A percentile compares a stretch with the other conserved stretches of the same genome.
Conservation (phyloP, 176 grass and related monocot species). For the Eleusine indica region DNA sequence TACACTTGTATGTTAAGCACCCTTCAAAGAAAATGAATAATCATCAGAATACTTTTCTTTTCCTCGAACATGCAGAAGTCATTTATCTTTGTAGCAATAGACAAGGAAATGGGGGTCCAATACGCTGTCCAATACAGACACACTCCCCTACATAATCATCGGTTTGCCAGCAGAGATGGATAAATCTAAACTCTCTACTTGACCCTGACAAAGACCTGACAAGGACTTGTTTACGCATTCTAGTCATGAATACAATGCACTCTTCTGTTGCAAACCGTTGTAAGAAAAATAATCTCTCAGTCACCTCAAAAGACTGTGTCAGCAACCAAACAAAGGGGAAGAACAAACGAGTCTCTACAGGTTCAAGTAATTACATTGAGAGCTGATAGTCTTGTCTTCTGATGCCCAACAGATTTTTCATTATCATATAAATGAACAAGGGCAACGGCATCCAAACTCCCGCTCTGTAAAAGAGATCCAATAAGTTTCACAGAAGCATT, state of each 20-base stretch:
- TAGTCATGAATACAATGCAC: background rate
- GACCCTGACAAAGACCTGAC: background rate
- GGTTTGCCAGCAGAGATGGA: background rate
- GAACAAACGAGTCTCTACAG: background rate
- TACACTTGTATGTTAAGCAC: background rate
- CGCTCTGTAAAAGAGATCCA: conserved; percentile 52
- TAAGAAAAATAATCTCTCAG: background rate
- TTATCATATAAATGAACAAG: conserved; percentile 92
- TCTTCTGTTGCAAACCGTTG: background rate
- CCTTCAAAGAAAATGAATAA: background rate
- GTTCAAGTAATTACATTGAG: conserved; percentile 67
- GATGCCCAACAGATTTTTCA: conserved; percentile 68
- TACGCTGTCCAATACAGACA: background rate
- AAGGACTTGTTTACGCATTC: background rate
- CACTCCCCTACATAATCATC: background rate
- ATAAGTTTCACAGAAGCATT: conserved; percentile 23
- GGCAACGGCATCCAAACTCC: conserved; percentile 72
- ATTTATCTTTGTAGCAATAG: background rate
- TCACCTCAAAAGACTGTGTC: background rate
- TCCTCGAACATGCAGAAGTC: too few species aligned
- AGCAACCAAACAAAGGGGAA: conserved; percentile 1
- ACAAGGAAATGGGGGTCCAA: background rate
- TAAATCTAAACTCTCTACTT: background rate
- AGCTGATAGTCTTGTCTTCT: conserved; percentile 81
- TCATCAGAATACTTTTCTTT: background rate